Conservation (phyloP, 2,329 filamentous ascomycete species). For the Diplodia mutila region DNA sequence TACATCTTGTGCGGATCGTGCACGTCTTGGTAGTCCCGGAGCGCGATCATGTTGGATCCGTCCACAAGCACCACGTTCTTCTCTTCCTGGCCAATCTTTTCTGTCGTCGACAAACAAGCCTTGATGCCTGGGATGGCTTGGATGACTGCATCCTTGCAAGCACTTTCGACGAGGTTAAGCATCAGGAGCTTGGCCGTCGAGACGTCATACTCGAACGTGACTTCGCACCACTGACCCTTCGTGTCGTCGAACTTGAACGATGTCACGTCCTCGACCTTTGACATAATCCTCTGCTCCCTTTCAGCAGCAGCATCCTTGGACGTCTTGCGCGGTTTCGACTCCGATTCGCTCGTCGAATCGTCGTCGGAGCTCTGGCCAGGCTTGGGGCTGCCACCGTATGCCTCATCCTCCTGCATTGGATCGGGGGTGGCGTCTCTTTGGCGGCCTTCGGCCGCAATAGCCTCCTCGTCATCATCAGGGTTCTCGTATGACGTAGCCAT, state of each 20-base stretch:
- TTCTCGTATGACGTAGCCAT: conserved; percentile 88
- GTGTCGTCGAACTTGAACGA: conserved; percentile 79
- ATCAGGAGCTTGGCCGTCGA: conserved; percentile 88
- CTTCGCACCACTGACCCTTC: conserved; percentile 73
- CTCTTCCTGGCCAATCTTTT: conserved; percentile 53
- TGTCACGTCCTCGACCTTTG: conserved; percentile 65
- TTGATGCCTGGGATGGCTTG: conserved; percentile 82
- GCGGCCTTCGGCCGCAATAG: conserved; percentile 67
- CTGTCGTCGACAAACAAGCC: conserved; percentile 67
- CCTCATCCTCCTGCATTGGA: conserved; percentile 61
- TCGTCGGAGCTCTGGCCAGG: conserved; percentile 41
- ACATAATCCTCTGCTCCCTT: conserved; percentile 27
- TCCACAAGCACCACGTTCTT: conserved; percentile 68
- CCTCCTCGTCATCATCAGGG: conserved; percentile 89
- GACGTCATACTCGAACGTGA: conserved; percentile 81
- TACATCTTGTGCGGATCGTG: conserved; percentile 84
- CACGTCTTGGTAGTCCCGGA: conserved; percentile 84
- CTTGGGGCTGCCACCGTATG: conserved; percentile 52
- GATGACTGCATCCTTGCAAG: conserved; percentile 77
- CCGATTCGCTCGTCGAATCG: conserved; percentile 34
- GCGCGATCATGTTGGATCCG: conserved; percentile 85
- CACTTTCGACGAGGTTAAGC: conserved; percentile 84
- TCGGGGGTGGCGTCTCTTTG: conserved; percentile 59
- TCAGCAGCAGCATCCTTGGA: conserved; percentile 32
- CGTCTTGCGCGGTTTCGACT: conserved; percentile 43